Percentiles rank a stretch among this genome's conserved stretches.
These are phyloP conservation scores for Blastocystis sp. DNA, from an alignment of 352 stramenopile species.

Conservation along the genomic window DNA sequence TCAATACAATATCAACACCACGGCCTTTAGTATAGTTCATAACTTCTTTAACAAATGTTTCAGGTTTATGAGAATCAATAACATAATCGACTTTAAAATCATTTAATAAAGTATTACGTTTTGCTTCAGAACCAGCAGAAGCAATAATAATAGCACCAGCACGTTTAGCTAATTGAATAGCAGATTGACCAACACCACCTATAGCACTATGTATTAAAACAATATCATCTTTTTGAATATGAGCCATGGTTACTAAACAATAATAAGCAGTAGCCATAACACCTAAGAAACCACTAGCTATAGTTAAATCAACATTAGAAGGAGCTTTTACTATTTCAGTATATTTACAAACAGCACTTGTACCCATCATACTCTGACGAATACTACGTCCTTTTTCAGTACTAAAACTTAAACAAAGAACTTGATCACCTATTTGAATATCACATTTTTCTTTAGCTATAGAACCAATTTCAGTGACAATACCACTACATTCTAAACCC, in stretches of 20 bases:
- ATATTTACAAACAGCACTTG: not conserved
- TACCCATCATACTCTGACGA: constrained; percentile 17
- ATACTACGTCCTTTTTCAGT: constrained; percentile 31
- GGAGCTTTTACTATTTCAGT: constrained; percentile 6
- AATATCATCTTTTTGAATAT: not conserved
- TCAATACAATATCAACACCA: constrained; percentile 20
- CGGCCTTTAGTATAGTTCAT: not conserved
- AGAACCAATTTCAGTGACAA: constrained; percentile 10
- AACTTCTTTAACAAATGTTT: constrained; percentile 7
- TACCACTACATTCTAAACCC: constrained; percentile 10
- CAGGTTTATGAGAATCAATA: constrained; percentile 12
- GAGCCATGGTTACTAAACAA: constrained; percentile 5
- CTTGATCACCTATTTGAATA: not conserved
- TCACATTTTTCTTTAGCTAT: constrained; percentile 15
- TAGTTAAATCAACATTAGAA: not conserved
- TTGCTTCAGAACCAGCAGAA: constrained; percentile 22
- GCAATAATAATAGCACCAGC: constrained; percentile 28
- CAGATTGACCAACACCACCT: constrained; percentile 14
- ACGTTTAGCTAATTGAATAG: constrained; percentile 16
- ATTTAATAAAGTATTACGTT: constrained; percentile 26
- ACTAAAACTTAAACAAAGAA: too few species aligned
- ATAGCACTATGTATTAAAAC: constrained; percentile 31
- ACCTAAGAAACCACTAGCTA: constrained; percentile 6
- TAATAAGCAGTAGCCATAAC: constrained; percentile 25
- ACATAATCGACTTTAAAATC: constrained; percentile 8